Conservation (phyloP, 495 filamentous ascomycete genomes). For the Tuber aestivum region DNA sequence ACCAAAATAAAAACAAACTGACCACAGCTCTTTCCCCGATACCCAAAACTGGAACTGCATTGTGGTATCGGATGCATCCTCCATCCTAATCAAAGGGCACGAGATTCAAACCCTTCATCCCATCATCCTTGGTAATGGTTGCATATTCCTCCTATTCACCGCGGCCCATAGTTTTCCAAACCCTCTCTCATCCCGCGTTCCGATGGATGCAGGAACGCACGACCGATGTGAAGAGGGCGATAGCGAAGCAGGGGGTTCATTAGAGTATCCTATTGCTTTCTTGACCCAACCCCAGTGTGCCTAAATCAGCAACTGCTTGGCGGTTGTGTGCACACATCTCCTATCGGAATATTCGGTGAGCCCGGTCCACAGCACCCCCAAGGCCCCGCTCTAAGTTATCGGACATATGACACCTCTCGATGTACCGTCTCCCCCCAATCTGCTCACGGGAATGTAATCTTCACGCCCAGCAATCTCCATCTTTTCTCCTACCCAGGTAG, state of each 20-base stretch:
- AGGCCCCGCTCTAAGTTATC: neutral
- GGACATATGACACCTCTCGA: constrained; percentile 48
- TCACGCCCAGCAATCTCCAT: constrained; percentile 57
- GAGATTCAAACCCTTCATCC: constrained; percentile 47
- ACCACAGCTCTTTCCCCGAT: neutral
- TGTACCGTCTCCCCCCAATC: constrained; percentile 59
- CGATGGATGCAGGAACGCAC: constrained; percentile 48
- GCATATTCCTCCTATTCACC: constrained; percentile 44
- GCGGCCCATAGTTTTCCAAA: constrained; percentile 35
- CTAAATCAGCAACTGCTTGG: constrained; percentile 45
- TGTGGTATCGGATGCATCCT: neutral
- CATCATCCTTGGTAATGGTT: constrained; percentile 45
- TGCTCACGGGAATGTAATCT: constrained; percentile 50
- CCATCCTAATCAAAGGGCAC: constrained; percentile 40
- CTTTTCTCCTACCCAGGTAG: constrained; percentile 51
- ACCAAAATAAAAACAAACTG: neutral
- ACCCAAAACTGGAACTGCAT: neutral
- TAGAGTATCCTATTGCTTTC: constrained; percentile 47
- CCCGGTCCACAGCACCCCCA: neutral
- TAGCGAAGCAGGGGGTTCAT: constrained; percentile 47
- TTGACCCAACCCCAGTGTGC: constrained; percentile 45
- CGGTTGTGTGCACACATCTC: constrained; percentile 60
- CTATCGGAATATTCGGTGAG: constrained; percentile 4
- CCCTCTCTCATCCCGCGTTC: constrained; percentile 42
- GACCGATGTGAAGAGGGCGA: constrained; percentile 45